A percentile compares a stretch with the other conserved stretches of the same genome.
These are phyloP conservation scores for Plectranthus barbatus DNA, from an alignment of 257 asterid genomes.

Conservation along the genomic window DNA sequence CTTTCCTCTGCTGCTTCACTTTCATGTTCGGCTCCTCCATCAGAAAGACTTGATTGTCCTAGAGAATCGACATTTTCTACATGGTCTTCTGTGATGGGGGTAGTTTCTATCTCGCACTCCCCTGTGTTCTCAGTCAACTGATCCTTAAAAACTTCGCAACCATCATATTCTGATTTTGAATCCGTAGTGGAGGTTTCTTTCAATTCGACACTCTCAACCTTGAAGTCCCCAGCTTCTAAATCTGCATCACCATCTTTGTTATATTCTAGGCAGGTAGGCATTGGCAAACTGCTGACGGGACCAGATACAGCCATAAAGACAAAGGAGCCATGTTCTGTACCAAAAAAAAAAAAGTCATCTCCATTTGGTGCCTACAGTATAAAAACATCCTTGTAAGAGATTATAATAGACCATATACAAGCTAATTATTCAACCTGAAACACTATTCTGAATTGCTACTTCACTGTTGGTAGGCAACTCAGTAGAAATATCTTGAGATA, in stretches of 20 bases:
- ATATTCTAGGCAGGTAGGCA: conserved; percentile 11
- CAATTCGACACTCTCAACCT: conserved; percentile 13
- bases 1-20: conserved; percentile 1
- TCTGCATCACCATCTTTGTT: conserved; percentile 2
- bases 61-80: neutral
- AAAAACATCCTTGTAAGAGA: neutral
- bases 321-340: conserved; percentile 18
- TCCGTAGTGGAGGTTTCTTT: neutral
- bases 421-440: conserved; percentile 22
- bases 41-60: neutral
- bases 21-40: conserved; percentile 12
- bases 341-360: neutral
- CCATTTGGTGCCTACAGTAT: neutral
- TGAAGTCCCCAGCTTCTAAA: neutral
- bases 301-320: conserved; percentile 13
- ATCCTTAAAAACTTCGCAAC: conserved; percentile 16
- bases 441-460: neutral
- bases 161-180: conserved; percentile 11
- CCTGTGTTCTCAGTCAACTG: conserved; percentile 7
- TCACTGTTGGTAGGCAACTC: conserved; percentile 3
- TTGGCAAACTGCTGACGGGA: conserved; percentile 13
- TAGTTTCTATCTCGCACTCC: conserved; percentile 10
- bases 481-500: conserved; percentile 10
- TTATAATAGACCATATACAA: neutral
- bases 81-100: conserved; percentile 2